These are phyloP conservation scores for Sugiyamaella mastotermitis DNA, from an alignment of 805 yeast genomes.

Conservation along the genomic window DNA sequence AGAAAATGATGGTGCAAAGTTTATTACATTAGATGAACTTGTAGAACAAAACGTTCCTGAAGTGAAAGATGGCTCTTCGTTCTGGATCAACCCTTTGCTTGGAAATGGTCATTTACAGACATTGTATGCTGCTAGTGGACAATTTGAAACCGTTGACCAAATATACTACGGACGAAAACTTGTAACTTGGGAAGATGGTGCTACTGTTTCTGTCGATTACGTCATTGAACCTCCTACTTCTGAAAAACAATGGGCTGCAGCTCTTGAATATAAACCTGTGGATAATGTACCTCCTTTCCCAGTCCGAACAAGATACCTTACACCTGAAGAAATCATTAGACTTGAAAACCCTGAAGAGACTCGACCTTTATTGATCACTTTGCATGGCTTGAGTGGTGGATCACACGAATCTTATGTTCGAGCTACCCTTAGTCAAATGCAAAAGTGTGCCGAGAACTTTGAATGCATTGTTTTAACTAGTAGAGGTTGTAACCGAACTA, in stretches of 20 bases:
- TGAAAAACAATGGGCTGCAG: conserved; percentile 31
- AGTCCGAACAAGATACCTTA: conserved; percentile 47
- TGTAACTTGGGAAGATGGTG: conserved; percentile 58
- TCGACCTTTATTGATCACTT: conserved; percentile 55
- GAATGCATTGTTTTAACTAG: conserved; percentile 65
- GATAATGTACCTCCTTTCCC: conserved; percentile 36
- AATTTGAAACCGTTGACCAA: conserved; percentile 44
- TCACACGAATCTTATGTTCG: conserved; percentile 76
- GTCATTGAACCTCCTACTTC: conserved; percentile 38
- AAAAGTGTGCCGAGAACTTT: conserved; percentile 35
- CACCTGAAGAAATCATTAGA: conserved; percentile 38
- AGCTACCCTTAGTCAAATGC: conserved; percentile 28
- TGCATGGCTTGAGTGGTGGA: conserved; percentile 83
- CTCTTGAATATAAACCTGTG: conserved; percentile 26
- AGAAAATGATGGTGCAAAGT: not conserved
- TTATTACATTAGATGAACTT: conserved; percentile 25
- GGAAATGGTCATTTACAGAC: conserved; percentile 78
- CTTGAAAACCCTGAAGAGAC: conserved; percentile 28
- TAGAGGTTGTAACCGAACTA: conserved; percentile 71
- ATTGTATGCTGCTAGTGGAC: conserved; percentile 53
- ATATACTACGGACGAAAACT: conserved; percentile 78
- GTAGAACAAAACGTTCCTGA: conserved; percentile 38
- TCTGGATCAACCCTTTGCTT: conserved; percentile 56
- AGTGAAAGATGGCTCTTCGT: conserved; percentile 41
- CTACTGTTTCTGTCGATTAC: conserved; percentile 70